Evolutionary conservation across 768 basidiomycete genomes (phyloP).

Genomic region (Termitomyces sp.): DNA sequence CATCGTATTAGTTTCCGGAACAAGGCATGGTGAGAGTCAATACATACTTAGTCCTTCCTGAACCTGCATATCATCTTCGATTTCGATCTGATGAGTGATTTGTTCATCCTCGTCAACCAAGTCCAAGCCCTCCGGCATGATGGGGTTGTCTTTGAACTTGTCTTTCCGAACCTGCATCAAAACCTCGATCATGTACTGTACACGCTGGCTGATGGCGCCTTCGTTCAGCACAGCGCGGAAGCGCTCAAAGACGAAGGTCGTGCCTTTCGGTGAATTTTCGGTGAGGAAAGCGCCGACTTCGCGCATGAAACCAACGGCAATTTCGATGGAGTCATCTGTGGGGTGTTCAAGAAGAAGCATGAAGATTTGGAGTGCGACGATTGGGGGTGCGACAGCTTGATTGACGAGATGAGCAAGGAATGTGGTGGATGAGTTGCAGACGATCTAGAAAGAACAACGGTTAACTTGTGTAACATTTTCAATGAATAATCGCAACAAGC

Average conservation of each 20-base stretch:
- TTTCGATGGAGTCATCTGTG: conserved; percentile 97
- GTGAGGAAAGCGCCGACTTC: conserved; percentile 94
- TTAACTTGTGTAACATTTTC: not conserved
- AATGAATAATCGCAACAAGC: conserved; percentile 32
- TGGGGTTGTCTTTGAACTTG: conserved; percentile 98
- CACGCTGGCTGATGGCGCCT: conserved; percentile 89
- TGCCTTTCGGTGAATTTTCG: conserved; percentile 93
- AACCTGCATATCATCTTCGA: conserved; percentile 91
- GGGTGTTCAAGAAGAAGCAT: conserved; percentile 93
- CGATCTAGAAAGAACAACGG: conserved; percentile 46
- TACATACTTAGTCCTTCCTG: conserved; percentile 90
- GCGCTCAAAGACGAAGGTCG: conserved; percentile 91
- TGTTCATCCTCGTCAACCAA: conserved; percentile 98
- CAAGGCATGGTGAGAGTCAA: not conserved
- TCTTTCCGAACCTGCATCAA: conserved; percentile 99
- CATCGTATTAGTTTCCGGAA: not conserved
- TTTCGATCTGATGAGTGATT: conserved; percentile 87
- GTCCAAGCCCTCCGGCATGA: conserved; percentile 90
- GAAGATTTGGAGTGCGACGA: conserved; percentile 92
- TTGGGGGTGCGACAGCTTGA: conserved; percentile 89
- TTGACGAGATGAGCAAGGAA: conserved; percentile 92
- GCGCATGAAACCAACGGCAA: conserved; percentile 95
- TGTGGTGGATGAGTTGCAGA: conserved; percentile 90
- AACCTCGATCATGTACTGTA: conserved; percentile 99
- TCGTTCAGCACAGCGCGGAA: conserved; percentile 97